phyloP scores from a whole-genome alignment of 116 monocot species.

The Thalassia testudinum region DNA sequence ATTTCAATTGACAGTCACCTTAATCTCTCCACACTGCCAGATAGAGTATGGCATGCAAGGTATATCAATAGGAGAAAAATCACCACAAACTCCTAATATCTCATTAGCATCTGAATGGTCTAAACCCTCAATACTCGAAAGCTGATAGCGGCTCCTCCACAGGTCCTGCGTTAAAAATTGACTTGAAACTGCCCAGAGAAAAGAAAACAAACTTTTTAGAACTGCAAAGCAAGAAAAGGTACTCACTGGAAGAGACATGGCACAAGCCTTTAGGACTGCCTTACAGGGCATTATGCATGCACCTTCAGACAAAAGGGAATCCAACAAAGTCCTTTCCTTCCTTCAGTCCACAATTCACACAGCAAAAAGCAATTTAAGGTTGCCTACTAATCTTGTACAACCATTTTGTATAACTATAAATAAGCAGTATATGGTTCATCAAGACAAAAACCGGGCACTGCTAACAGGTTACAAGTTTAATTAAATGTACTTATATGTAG shows the following conservation, averaged over 20 bases:
- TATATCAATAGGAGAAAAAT: constrained; percentile 31
- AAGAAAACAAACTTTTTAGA: neutral
- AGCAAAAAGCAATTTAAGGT: neutral
- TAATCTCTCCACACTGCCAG: constrained; percentile 86
- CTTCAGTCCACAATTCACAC: constrained; percentile 27
- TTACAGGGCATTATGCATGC: constrained; percentile 63
- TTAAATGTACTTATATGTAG: too few relatives aligned
- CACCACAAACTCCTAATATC: constrained; percentile 76
- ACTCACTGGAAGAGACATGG: constrained; percentile 89
- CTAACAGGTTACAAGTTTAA: too few relatives aligned
- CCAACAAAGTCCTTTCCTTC: constrained; percentile 67
- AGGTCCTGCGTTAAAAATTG: constrained; percentile 41
- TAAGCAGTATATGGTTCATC: too few relatives aligned
- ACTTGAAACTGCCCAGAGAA: neutral
- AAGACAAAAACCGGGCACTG: too few relatives aligned
- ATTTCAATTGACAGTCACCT: constrained; percentile 25
- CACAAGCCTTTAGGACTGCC: constrained; percentile 79
- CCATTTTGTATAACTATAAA: too few relatives aligned
- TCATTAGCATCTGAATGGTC: constrained; percentile 73
- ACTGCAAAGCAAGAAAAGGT: neutral
- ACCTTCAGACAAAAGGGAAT: constrained; percentile 59
- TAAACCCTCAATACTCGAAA: constrained; percentile 75
- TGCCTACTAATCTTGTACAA: too few relatives aligned
- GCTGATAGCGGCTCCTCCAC: constrained; percentile 63
- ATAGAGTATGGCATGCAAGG: constrained; percentile 74